Base-by-base conservation (phyloP, 306 rosid genomes). In the Trifolium pratense region DNA sequence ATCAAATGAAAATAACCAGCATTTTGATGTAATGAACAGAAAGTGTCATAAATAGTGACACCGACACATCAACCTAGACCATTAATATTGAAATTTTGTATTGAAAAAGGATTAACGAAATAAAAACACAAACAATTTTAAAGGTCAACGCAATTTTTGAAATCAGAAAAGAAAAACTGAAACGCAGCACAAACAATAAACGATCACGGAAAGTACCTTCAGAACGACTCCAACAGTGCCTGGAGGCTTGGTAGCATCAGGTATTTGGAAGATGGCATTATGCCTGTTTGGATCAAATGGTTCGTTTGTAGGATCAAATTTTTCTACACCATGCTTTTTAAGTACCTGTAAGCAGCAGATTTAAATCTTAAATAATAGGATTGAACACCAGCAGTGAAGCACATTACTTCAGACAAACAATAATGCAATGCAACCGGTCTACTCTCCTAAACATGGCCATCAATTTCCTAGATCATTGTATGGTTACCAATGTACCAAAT, bases 261-360 rank as follows among this genome's bases (percentile, higher is more conserved):
- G 88, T 39, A 95, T 59, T 86, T 92, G 91, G 84, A 89, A 95
- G 25, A 90, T 75, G 2, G 99, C 99, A 4, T 88, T 83, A 78
- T 95, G 99, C 78, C 83, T 91, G 84, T 95, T 82, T 29, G 99
- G 99, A 86, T 95, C 86, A 79, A 95, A 95, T 31, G 97, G 90
- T 83, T 95, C 97, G 79, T 95, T 90, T 66, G 82, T 75, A 40
- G 99, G 96, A 83, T 91, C 97, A 82, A 71, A 95, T 60, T 85
- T 95, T 83, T 87, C 96, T 11, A 95, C 73, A 39, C 97, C 99
- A 45, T 70, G 83, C 84, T 91, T 95, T 77, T 74, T 91, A 32
- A 95, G 89, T 46, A 86, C 96, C 99, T 95, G 90, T 42, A 85
- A 70, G 23, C 61, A 84, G 58, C 29, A 78, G 14, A 21, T 16